Conservation (phyloP, 306 rosid species). For the Dryas drummondii region DNA sequence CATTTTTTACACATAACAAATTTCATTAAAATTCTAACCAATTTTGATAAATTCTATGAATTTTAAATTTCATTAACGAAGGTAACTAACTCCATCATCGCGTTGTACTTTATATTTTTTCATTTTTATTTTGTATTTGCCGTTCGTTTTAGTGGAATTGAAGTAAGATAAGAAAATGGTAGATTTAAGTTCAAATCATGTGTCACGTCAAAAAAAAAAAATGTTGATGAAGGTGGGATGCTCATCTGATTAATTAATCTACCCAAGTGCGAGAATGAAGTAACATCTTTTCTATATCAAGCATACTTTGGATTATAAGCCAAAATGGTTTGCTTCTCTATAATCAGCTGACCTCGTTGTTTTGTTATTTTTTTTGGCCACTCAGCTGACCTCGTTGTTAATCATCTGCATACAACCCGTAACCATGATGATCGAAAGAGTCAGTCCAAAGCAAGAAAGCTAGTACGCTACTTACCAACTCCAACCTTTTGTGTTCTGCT, state of each 20-base stretch:
- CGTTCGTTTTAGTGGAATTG: no score
- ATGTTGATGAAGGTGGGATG: not conserved
- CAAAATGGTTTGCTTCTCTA: constrained; percentile 2
- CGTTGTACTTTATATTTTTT: no score
- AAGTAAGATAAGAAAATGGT: no score
- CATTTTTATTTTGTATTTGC: no score
- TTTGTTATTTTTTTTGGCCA: no score
- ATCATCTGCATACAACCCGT: not conserved
- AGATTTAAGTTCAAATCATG: no score
- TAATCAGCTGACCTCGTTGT: not conserved
- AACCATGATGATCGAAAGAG: not conserved
- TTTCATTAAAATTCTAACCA: no score
- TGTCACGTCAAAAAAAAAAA: no score
- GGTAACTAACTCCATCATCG: no score
- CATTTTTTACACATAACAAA: no score
- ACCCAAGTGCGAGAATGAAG: not conserved
- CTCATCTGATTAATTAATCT: not conserved
- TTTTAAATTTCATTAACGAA: no score
- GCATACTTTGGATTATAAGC: not conserved
- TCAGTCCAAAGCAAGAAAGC: constrained; percentile 15
- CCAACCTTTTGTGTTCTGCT: constrained; percentile 19
- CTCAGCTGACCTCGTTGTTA: not conserved
- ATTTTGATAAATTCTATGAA: no score
- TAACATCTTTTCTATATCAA: not conserved
- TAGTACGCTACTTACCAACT: constrained; percentile 36